These are phyloP conservation scores for Chalaropsis thielavioides DNA, from an alignment of 2,329 filamentous ascomycete genomes.

Conservation along the genomic window DNA sequence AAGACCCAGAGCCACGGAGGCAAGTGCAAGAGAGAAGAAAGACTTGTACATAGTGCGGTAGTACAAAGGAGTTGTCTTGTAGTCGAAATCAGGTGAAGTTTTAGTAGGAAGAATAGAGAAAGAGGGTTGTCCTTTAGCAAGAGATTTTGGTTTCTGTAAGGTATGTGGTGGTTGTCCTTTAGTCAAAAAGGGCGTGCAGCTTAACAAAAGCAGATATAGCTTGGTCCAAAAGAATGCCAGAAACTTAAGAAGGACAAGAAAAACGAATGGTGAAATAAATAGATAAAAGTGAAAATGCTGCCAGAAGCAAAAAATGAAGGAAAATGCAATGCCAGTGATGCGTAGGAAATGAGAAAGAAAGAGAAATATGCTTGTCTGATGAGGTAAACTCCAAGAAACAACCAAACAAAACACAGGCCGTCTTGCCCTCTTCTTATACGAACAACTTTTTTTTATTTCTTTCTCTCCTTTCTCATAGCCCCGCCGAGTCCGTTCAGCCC, in stretches of 20 bases:
- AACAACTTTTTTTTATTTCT: neutral
- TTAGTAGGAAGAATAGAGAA: neutral
- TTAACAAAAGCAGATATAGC: neutral
- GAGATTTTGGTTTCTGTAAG: neutral
- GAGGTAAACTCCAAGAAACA: neutral
- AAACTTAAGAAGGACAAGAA: neutral
- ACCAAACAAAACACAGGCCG: neutral
- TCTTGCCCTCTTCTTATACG: neutral
- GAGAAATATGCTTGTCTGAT: neutral
- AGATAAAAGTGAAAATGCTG: neutral
- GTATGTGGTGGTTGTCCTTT: neutral
- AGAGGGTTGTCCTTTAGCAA: neutral
- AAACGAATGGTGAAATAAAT: neutral
- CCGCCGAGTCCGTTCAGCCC: neutral
- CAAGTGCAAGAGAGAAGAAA: constrained; percentile 12
- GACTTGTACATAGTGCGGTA: constrained; percentile 7
- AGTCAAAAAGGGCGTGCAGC: neutral
- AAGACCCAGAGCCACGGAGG: constrained; percentile 10
- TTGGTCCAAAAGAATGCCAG: neutral
- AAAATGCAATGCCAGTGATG: neutral
- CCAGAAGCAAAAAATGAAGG: neutral
- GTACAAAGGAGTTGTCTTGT: neutral
- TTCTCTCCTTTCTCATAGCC: neutral
- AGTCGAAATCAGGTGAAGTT: neutral
- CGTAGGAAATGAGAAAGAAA: neutral